Conservation (phyloP, 164 flowering plant genomes). For the grape (Vitis vinifera) region ASM3070453v1 NC_081820.1:7017501-7018000, state of each 20-base stretch:
- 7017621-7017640: too few species aligned
- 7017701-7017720: slow-evolving; percentile 45
- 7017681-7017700: neutral
- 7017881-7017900: neutral
- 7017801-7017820: slow-evolving; percentile 67
- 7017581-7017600: too few species aligned
- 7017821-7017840: slow-evolving; percentile 88
- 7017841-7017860: slow-evolving; percentile 51
- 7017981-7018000: neutral
- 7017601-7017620: too few species aligned
- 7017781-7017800: slow-evolving; percentile 81
- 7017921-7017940: neutral
- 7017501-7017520: too few species aligned
- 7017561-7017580: too few species aligned
- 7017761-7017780: slow-evolving; percentile 49
- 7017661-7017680: too few species aligned
- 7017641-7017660: too few species aligned
- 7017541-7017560: too few species aligned
- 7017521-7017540: too few species aligned
- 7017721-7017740: slow-evolving; percentile 66
- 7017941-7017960: neutral
- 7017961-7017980: neutral
- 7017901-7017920: neutral
- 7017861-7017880: slow-evolving; percentile 44
- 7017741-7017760: slow-evolving; percentile 39